A percentile compares a stretch with the other conserved stretches of the same genome.
These are phyloP conservation scores for Rubroboletus satanas DNA, from an alignment of 768 basidiomycete genomes.

Conservation along the genomic window DNA sequence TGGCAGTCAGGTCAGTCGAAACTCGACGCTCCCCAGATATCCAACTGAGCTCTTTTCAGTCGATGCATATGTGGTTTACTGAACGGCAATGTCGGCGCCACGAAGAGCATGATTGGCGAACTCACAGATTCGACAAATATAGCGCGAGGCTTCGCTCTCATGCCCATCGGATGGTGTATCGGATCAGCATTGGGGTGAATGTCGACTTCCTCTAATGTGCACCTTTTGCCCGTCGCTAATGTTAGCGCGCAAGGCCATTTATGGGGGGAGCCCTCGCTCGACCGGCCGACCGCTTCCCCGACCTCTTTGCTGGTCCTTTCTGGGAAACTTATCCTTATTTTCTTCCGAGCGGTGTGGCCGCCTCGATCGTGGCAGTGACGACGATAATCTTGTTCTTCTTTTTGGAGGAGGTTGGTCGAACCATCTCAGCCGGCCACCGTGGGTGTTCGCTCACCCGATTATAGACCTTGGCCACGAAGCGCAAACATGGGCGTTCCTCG, in stretches of 20 bases:
- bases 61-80: conserved; percentile 30
- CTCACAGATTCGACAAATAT: conserved; percentile 47
- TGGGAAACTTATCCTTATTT: conserved; percentile 56
- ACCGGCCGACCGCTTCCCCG: conserved; percentile 51
- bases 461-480: conserved; percentile 12
- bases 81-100: conserved; percentile 34
- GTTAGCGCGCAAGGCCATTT: conserved; percentile 22
- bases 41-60: conserved; percentile 9
- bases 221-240: not conserved
- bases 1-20: conserved; percentile 39
- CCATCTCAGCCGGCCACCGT: too few species aligned
- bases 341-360: conserved; percentile 59
- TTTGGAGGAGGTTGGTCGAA: conserved; percentile 48
- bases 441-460: conserved; percentile 2
- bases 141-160: conserved; percentile 25
- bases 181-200: conserved; percentile 35
- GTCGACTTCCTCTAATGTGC: conserved; percentile 6
- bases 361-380: conserved; percentile 45
- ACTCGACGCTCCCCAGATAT: too few species aligned
- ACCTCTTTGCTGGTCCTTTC: conserved; percentile 44
- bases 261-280: conserved; percentile 54
- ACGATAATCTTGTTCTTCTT: conserved; percentile 42
- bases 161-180: conserved; percentile 29
- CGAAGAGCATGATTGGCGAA: conserved; percentile 64
- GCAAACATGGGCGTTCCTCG: not conserved